Evolutionary conservation across 2,329 filamentous ascomycete genomes (phyloP).

Genomic region (Fusarium musae): DNA sequence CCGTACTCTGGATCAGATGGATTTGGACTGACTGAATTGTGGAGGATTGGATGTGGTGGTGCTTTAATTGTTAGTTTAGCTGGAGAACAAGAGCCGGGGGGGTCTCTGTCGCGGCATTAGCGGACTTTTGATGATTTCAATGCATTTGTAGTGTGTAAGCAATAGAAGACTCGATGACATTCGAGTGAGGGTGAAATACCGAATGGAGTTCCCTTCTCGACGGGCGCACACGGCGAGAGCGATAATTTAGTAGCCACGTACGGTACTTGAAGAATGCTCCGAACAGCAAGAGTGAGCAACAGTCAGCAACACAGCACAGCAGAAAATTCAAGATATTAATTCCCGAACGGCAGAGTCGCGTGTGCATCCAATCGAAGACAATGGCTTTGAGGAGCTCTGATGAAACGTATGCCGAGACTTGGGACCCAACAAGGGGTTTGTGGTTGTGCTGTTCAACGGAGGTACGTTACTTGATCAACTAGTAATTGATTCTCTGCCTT

Average conservation of each 20-base stretch:
- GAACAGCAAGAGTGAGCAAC: neutral
- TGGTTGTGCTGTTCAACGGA: neutral
- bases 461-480: neutral
- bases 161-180: conserved; percentile 20
- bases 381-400: conserved; percentile 19
- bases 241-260: conserved; percentile 4
- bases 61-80: conserved; percentile 24
- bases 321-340: conserved; percentile 18
- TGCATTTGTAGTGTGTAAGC: conserved; percentile 20
- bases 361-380: conserved; percentile 24
- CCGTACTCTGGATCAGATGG: conserved; percentile 4
- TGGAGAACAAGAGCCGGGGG: conserved; percentile 13
- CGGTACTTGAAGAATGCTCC: conserved; percentile 1
- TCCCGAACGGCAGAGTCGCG: conserved; percentile 21
- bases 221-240: conserved; percentile 21
- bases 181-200: neutral
- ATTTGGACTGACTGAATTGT: neutral
- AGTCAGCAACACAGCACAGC: neutral
- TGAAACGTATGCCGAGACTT: conserved; percentile 38
- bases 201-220: conserved; percentile 18
- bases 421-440: conserved; percentile 15
- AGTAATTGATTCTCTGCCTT: neutral
- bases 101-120: conserved; percentile 23
- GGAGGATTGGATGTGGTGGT: conserved; percentile 19
- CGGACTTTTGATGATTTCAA: conserved; percentile 25